phyloP scores from a whole-genome alignment of 306 rosid genomes.

The Phaseolus lunatus region DNA sequence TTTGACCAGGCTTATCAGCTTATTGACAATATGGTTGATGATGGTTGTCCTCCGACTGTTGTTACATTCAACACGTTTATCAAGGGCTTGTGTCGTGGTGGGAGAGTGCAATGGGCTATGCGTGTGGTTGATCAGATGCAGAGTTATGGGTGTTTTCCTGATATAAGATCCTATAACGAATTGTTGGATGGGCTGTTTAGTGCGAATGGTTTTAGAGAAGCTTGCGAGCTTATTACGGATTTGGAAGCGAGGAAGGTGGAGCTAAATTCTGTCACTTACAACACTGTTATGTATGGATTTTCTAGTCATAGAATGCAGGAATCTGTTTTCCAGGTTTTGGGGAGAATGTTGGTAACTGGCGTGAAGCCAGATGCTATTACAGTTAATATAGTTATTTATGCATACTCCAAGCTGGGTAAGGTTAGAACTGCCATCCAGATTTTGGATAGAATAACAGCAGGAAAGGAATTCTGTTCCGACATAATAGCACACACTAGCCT shows the following conservation, averaged over 20 bases:
- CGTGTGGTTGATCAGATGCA: slow-evolving; percentile 67
- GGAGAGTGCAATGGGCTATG: slow-evolving; percentile 73
- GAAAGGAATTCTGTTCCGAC: slow-evolving; percentile 70
- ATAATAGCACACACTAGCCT: slow-evolving; percentile 71
- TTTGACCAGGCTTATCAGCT: slow-evolving; percentile 67
- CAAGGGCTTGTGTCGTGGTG: slow-evolving; percentile 71
- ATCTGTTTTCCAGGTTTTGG: slow-evolving; percentile 64
- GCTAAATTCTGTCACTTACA: slow-evolving; percentile 69
- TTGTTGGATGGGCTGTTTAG: slow-evolving; percentile 76
- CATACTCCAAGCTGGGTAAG: slow-evolving; percentile 72
- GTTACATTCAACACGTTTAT: slow-evolving; percentile 75
- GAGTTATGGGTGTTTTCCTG: slow-evolving; percentile 66
- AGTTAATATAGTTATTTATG: slow-evolving; percentile 59
- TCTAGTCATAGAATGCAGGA: slow-evolving; percentile 63
- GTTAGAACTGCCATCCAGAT: slow-evolving; percentile 62
- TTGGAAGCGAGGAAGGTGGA: slow-evolving; percentile 59
- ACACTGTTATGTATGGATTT: slow-evolving; percentile 79
- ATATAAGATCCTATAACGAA: slow-evolving; percentile 78
- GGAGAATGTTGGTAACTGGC: slow-evolving; percentile 75
- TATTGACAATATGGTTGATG: slow-evolving; percentile 65
- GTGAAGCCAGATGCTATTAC: slow-evolving; percentile 66
- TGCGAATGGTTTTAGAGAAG: slow-evolving; percentile 60
- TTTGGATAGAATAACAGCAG: slow-evolving; percentile 55
- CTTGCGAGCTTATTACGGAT: slow-evolving; percentile 67
- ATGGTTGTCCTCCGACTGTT: slow-evolving; percentile 80